These are phyloP conservation scores for Amanita brunnescens DNA, from an alignment of 768 basidiomycete species.

Conservation along the genomic window DNA sequence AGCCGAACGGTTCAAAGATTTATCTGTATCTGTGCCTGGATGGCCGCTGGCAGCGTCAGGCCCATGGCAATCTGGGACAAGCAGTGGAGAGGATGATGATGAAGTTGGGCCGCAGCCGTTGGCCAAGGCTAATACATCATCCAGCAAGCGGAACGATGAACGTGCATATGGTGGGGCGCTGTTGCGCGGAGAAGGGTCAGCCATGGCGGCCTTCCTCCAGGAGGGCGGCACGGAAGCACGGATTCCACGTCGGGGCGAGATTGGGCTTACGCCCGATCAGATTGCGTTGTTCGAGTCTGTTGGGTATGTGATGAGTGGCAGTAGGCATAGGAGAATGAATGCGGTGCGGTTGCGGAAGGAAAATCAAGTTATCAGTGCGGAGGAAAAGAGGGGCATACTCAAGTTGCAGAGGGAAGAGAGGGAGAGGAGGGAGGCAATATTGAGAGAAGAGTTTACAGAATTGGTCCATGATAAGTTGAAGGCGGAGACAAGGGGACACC, in stretches of 20 bases:
- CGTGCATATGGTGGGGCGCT: slow-evolving; percentile 86
- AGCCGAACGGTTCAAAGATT: background rate
- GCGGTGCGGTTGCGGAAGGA: slow-evolving; percentile 98
- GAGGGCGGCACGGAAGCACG: slow-evolving; percentile 68
- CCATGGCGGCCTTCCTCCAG: slow-evolving; percentile 94
- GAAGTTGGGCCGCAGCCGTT: slow-evolving; percentile 79
- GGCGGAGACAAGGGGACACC: slow-evolving; percentile 16
- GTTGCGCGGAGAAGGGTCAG: slow-evolving; percentile 90
- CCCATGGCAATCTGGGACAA: slow-evolving; percentile 7
- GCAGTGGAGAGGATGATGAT: slow-evolving; percentile 36
- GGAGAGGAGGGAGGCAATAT: slow-evolving; percentile 79
- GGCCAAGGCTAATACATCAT: slow-evolving; percentile 19
- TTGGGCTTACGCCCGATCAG: slow-evolving; percentile 81
- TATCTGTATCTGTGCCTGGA: slow-evolving; percentile 11
- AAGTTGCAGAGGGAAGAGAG: slow-evolving; percentile 94
- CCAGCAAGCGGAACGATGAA: slow-evolving; percentile 60
- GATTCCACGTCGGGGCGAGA: slow-evolving; percentile 98
- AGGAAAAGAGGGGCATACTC: slow-evolving; percentile 94
- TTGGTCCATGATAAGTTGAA: slow-evolving; percentile 72
- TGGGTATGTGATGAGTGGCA: slow-evolving; percentile 98
- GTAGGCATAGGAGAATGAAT: slow-evolving; percentile 93
- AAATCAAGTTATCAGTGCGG: slow-evolving; percentile 98
- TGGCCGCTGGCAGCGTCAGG: slow-evolving; percentile 5
- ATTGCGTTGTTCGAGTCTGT: slow-evolving; percentile 83
- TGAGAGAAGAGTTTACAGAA: slow-evolving; percentile 86